Conservation (phyloP, 768 basidiomycete species). For the Mycena leptocephala region DNA sequence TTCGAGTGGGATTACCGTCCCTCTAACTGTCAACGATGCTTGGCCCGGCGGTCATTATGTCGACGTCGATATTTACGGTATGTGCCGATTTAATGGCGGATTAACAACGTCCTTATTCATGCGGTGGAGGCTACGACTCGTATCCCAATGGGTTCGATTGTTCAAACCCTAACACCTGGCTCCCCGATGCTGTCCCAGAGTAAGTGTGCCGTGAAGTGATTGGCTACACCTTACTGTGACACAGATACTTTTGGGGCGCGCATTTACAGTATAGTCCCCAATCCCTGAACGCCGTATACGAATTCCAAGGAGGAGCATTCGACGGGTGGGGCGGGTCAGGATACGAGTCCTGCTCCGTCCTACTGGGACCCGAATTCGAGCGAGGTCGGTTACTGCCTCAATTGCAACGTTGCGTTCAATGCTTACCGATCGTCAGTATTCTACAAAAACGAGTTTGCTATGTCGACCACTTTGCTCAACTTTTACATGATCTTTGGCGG, state of each 20-base stretch:
- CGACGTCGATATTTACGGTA: constrained; percentile 67
- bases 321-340: constrained; percentile 63
- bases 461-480: constrained; percentile 65
- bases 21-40: constrained; percentile 65
- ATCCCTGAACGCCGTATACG: constrained; percentile 59
- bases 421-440: constrained; percentile 51
- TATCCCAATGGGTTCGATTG: constrained; percentile 74
- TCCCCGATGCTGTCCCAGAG: constrained; percentile 52
- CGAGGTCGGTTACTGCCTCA: constrained; percentile 53
- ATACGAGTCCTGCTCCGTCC: constrained; percentile 51
- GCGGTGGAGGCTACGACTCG: constrained; percentile 57
- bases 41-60: constrained; percentile 62
- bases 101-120: constrained; percentile 8
- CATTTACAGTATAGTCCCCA: constrained; percentile 56
- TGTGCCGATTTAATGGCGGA: not conserved
- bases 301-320: constrained; percentile 68
- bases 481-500: constrained; percentile 70
- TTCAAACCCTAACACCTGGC: constrained; percentile 63
- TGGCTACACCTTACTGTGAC: not conserved
- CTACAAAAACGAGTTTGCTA: constrained; percentile 63
- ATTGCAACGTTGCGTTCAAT: not conserved
- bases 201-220: constrained; percentile 56
- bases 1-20: constrained; percentile 61
- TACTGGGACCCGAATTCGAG: constrained; percentile 61
- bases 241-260: constrained; percentile 57